phyloP scores from a whole-genome alignment of 164 flowering plant genomes.

The Aristolochia fimbriata region DNA sequence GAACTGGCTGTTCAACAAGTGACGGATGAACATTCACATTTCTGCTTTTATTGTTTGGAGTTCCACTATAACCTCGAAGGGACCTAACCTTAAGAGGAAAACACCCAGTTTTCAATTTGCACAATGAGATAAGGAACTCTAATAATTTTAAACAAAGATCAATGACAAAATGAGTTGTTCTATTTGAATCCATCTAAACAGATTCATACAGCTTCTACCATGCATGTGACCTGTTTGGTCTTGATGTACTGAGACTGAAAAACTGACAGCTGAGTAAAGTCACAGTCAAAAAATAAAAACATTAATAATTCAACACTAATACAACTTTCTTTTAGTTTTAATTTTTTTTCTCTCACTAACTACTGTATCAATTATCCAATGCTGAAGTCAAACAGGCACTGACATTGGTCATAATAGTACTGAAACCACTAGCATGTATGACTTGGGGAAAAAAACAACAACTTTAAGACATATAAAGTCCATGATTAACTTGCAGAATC shows the following conservation, averaged over 20 bases:
- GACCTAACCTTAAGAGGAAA: slow-evolving; percentile 26
- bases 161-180: too few species aligned
- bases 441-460: too few species aligned
- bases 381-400: too few species aligned
- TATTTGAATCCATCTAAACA: too few species aligned
- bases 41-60: slow-evolving; percentile 13
- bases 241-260: background rate
- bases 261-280: background rate
- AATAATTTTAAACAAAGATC: too few species aligned
- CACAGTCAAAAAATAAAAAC: background rate
- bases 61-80: slow-evolving; percentile 23
- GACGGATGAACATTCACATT: too few species aligned
- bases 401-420: too few species aligned
- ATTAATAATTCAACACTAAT: background rate
- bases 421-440: too few species aligned
- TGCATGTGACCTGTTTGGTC: background rate
- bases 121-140: background rate
- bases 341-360: too few species aligned
- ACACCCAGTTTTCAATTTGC: background rate
- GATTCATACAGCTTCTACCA: background rate
- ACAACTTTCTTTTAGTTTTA: background rate
- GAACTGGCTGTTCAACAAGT: background rate
- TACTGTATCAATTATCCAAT: too few species aligned
- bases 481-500: too few species aligned
- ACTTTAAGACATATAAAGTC: too few species aligned